Evolutionary conservation across 148 eudicot genomes (phyloP), one percentile per base, ranked within the genome.

Genomic region (Camellia sinensis): DNA sequence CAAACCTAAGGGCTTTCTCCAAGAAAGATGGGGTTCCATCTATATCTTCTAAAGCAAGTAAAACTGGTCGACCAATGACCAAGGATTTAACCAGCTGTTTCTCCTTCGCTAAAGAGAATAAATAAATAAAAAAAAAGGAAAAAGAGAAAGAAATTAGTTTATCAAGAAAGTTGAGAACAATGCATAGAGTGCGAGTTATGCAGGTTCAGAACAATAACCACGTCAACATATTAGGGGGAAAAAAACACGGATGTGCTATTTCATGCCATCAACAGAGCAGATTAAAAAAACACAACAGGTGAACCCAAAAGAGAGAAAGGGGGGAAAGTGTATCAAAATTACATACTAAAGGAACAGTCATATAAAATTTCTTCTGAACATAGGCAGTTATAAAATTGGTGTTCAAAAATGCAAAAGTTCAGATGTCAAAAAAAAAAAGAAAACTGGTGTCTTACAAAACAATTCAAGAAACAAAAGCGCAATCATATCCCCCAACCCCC

Each of bases 21-120:
- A 96, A 67, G 81, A 96, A 96, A 67, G 99, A 91, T 74, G 99
- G 99, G 71, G 95, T 89, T 81, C 99, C 99, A 76, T 96, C 99
- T 74, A 94, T 84, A 83, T 96, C 98, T 90, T 96, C 97, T 80
- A 94, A 84, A 76, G 98, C 98, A 81, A 94, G 94, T 84, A 94
- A 86, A 77, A 94, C 84, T 54, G 98, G 98, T 70, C 93, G 82
- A 61, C 98, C 98, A 79, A 92, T 84, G 54, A 92, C 98, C 82
- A 88, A 78, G 19, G 94, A 86, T 84, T 94, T 94, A 43, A 77
- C 84, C 57, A 90, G 83, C 75, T 83, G 80, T 78, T 67, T 89
- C 52, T 94, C 92, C 76, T 86, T 92, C 52, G 73, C 98, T 93
- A 82, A 62, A 18, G 60, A 45, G 61, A 72, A 53, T 0, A 80